Base-by-base conservation (phyloP, 2,329 filamentous ascomycete genomes). In the Paraconiothyrium brasiliense region DNA sequence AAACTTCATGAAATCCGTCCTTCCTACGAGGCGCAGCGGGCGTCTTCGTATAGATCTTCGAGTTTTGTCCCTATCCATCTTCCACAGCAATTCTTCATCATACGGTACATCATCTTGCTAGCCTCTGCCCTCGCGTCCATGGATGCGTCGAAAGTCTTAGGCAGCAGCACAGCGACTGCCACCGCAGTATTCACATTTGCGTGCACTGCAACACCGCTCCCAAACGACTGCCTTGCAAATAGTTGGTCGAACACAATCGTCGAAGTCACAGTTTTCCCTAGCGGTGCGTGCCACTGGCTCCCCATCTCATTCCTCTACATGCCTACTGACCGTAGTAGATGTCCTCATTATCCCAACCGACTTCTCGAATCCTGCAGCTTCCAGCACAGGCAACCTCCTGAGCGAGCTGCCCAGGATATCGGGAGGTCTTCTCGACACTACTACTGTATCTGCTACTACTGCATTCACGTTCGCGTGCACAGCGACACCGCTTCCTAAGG, bases 251-350 rank as follows among this genome's bases (percentile, higher is more conserved):
- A 49, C 34, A 39, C 32, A 9, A 39, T 37, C 32, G 30, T 39
- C n/a, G 24, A 30, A 22, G 20, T 39, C 20, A 39, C 32, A 6
- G 10, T 39, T 8, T 1, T 16, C 10, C 16, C 32, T 22, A n/a
- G 49, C 20, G 20, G 49, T 51, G 16, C 34, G 49, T 51, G 8
- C 14, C 32, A 0, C 71, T 73, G 0, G 82, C 83, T 0, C 16
- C 32, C 16, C 7, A 3, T 22, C n/a, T 11, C 9, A 39, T 39
- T 13, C 2, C 11, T 16, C 37, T 30, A 30, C 27, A 30, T 37
- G 14, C 35, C 11, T 14, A 10, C 14, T 10, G 3, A 11, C 14
- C 2, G 8, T 10, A 7, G 3, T 37, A 37, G 35, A 37, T 37
- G 35, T 37, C 35, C 3, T 37, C 10, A 14, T 1, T 37, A 37